Conservation (phyloP, 495 filamentous ascomycete species). For the Glarea lozoyensis region DNA sequence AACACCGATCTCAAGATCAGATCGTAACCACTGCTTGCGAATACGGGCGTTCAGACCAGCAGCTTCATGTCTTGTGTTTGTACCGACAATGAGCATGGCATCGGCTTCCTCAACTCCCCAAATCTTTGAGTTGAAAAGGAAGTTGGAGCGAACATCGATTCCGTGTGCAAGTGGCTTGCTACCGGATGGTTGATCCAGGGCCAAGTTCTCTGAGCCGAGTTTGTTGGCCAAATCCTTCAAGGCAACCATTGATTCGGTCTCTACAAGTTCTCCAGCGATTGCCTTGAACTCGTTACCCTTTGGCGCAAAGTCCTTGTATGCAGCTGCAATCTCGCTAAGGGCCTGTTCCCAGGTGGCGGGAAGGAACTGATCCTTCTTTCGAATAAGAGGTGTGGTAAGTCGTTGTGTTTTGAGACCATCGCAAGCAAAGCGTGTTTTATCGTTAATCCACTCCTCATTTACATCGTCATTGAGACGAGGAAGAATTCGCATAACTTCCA, state of each 20-base stretch:
- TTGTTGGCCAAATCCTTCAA: conserved; percentile 96
- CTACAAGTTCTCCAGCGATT: conserved; percentile 81
- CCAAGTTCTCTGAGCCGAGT: conserved; percentile 90
- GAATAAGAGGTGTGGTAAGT: conserved; percentile 83
- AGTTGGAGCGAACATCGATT: conserved; percentile 88
- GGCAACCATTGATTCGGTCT: conserved; percentile 86
- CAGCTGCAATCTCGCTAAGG: conserved; percentile 71
- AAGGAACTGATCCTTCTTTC: conserved; percentile 78
- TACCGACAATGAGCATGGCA: conserved; percentile 83
- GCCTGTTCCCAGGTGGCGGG: conserved; percentile 93
- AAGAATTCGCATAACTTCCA: conserved; percentile 91
- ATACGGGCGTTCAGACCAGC: conserved; percentile 93
- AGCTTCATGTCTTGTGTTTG: conserved; percentile 90
- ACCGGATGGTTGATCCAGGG: conserved; percentile 82
- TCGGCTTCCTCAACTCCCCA: conserved; percentile 90
- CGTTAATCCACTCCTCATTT: conserved; percentile 99
- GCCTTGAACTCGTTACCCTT: conserved; percentile 93
- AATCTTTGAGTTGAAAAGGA: conserved; percentile 92
- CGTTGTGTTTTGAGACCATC: conserved; percentile 95
- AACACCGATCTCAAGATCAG: conserved; percentile 85
- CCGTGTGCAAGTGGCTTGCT: conserved; percentile 82
- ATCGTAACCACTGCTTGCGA: conserved; percentile 93
- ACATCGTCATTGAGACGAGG: conserved; percentile 93
- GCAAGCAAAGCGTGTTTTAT: conserved; percentile 94
- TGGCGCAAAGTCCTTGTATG: conserved; percentile 63